phyloP scores from a whole-genome alignment of 331 rosid species.

The Pyrus hybrid region DNA sequence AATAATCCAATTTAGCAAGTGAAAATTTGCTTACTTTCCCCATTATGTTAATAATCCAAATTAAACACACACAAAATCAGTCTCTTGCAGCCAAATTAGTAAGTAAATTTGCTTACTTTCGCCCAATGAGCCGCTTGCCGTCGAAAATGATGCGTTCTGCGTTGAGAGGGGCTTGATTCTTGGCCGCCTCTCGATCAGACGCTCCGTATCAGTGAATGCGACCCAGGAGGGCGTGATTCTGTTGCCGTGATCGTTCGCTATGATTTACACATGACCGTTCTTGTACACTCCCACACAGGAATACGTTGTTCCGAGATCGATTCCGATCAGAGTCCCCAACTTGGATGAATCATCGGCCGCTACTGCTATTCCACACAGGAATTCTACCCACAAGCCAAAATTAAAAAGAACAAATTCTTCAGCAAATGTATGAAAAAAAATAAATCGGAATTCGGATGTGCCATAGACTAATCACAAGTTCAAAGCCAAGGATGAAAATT shows the following conservation, averaged over 20 bases:
- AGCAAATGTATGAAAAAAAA: no score
- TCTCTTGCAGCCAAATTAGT: neutral
- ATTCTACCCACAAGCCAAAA: constrained; percentile 9
- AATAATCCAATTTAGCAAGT: no score
- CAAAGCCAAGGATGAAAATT: neutral
- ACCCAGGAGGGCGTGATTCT: constrained; percentile 65
- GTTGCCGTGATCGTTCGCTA: constrained; percentile 58
- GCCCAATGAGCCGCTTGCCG: constrained; percentile 52
- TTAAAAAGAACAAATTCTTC: neutral
- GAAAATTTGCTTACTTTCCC: no score
- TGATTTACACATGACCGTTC: constrained; percentile 43
- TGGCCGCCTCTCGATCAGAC: constrained; percentile 58
- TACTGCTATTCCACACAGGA: constrained; percentile 23
- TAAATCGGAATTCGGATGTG: no score
- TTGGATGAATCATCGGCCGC: constrained; percentile 25
- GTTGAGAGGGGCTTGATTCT: constrained; percentile 55
- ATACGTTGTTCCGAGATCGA: constrained; percentile 59
- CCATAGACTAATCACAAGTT: neutral
- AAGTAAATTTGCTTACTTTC: constrained; percentile 26
- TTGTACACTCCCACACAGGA: constrained; percentile 49
- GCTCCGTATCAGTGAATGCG: constrained; percentile 48
- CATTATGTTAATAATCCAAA: neutral
- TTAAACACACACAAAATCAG: neutral
- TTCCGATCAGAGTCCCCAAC: constrained; percentile 43
- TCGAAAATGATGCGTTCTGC: constrained; percentile 43